These are phyloP conservation scores for Echium plantagineum DNA, from an alignment of 257 asterid genomes.

Conservation along the genomic window DNA sequence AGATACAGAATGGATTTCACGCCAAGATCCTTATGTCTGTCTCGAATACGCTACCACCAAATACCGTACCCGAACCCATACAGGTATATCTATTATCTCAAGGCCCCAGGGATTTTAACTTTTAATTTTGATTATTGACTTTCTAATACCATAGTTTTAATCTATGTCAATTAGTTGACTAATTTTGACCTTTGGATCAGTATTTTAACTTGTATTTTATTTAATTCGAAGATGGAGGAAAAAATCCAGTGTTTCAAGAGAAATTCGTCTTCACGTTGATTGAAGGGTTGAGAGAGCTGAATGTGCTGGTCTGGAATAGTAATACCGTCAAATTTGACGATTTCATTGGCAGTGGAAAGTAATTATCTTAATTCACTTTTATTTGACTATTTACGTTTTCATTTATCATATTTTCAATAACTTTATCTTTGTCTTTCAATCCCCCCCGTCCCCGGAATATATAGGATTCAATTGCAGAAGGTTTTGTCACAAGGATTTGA, in stretches of 20 bases:
- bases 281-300: constrained; percentile 69
- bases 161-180: too few relatives aligned
- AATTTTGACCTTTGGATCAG: too few relatives aligned
- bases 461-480: constrained; percentile 70
- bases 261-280: constrained; percentile 65
- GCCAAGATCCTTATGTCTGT: constrained; percentile 95
- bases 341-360: constrained; percentile 90
- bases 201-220: not conserved
- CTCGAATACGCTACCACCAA: constrained; percentile 69
- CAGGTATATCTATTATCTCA: constrained; percentile 51
- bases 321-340: constrained; percentile 66
- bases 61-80: constrained; percentile 80
- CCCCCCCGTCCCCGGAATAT: constrained; percentile 11
- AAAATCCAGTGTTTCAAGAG: constrained; percentile 91
- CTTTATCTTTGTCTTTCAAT: too few relatives aligned
- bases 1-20: constrained; percentile 84
- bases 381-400: not conserved
- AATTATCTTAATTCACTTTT: constrained; percentile 5
- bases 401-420: too few relatives aligned
- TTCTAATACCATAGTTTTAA: too few relatives aligned
- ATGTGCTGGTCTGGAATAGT: constrained; percentile 77
- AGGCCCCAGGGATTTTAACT: too few relatives aligned
- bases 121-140: too few relatives aligned
- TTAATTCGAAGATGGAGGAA: constrained; percentile 63
- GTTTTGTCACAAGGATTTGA: constrained; percentile 76